phyloP scores from a whole-genome alignment of 345 rosid species.

The Angophora floribunda region DNA sequence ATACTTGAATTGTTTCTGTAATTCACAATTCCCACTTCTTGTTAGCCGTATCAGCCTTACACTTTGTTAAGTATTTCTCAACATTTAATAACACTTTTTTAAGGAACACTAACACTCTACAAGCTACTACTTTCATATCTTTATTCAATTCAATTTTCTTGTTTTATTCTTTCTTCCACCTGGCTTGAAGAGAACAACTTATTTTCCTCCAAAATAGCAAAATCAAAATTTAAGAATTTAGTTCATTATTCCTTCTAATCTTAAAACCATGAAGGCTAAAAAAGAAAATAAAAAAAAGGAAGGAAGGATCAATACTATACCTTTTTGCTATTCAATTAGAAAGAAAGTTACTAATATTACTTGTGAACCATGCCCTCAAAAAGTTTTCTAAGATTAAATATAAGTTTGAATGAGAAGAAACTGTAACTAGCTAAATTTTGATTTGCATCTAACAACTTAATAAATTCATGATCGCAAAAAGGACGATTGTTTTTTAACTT shows the following conservation, averaged over 20 bases:
- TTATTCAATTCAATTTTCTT: neutral
- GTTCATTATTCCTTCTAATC: neutral
- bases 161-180: neutral
- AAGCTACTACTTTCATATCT: neutral
- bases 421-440: neutral
- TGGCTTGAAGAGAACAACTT: neutral
- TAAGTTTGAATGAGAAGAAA: neutral
- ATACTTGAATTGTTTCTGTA: neutral
- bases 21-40: neutral
- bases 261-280: neutral
- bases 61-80: neutral
- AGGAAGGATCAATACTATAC: neutral
- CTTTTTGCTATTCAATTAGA: neutral
- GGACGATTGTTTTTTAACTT: neutral
- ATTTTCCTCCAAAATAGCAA: neutral
- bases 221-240: neutral
- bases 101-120: neutral
- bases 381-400: neutral
- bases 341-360: neutral
- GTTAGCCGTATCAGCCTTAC: neutral
- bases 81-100: neutral
- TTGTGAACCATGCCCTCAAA: neutral
- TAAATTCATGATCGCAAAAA: neutral
- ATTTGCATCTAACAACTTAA: neutral
- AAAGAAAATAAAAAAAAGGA: neutral